These are phyloP conservation scores for Zygoascus hellenicus DNA, from an alignment of 1,139 yeast genomes.

Conservation along the genomic window DNA sequence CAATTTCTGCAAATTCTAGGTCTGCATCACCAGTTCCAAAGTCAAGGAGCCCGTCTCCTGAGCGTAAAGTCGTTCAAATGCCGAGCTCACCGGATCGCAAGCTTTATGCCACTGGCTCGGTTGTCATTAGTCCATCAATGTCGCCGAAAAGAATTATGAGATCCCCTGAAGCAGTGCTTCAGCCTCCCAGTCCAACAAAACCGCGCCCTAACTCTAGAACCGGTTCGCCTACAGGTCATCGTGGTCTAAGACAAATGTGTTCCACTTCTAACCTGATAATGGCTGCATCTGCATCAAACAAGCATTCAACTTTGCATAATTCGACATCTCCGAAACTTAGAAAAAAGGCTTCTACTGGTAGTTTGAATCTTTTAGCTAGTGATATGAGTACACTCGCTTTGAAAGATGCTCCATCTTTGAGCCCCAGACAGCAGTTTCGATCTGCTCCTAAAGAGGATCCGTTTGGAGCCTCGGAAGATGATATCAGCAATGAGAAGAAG, in stretches of 20 bases:
- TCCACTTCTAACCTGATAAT: conserved; percentile 5
- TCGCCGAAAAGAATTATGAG: conserved; percentile 8
- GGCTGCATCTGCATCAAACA: conserved; percentile 1
- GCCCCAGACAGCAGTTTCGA: conserved; percentile 2
- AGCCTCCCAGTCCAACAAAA: conserved; percentile 7
- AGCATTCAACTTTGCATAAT: conserved; percentile 2
- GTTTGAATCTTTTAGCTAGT: no score
- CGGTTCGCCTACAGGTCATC: conserved; percentile 8
- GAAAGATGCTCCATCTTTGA: conserved; percentile 10
- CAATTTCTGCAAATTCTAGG: background rate
- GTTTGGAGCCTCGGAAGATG: conserved; percentile 1
- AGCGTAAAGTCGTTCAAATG: background rate
- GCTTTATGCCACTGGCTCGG: background rate
- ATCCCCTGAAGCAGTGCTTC: conserved; percentile 11
- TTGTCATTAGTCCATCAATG: background rate
- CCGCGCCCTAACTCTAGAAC: conserved; percentile 10
- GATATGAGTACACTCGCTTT: conserved; percentile 6
- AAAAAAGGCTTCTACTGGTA: conserved; percentile 10
- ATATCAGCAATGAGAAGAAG: conserved; percentile 16
- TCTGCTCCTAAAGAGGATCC: background rate
- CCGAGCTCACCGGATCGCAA: no score
- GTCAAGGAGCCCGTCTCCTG: conserved; percentile 5
- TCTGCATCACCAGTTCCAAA: background rate
- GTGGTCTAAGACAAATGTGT: conserved; percentile 5
- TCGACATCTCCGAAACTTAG: conserved; percentile 11